A percentile compares a stretch with the other conserved stretches of the same genome.
phyloP scores from a whole-genome alignment of 176 grass and related monocot species.

The Miscanthus lutarioriparius region DNA sequence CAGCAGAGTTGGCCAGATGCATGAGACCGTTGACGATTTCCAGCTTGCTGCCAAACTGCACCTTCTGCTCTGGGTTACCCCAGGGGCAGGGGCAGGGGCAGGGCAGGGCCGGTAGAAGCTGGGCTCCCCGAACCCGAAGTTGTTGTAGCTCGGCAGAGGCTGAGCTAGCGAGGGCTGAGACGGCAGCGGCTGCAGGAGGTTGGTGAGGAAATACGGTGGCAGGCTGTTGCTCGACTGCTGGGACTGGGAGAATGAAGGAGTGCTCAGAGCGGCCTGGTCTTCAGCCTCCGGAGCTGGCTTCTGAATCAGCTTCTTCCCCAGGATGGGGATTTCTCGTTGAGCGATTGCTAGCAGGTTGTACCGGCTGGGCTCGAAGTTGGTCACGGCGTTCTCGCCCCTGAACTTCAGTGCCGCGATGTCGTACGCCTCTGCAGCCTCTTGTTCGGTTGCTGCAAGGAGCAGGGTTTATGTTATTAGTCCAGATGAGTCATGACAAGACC shows the following conservation, averaged over 20 bases:
- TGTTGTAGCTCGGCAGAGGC: conserved; percentile 13
- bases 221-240: conserved; percentile 39
- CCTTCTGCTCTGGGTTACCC: conserved; percentile 47
- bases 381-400: conserved; percentile 78
- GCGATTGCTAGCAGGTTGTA: conserved; percentile 83
- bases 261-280: neutral
- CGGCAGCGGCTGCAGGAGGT: conserved; percentile 44
- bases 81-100: neutral
- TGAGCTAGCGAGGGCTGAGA: conserved; percentile 34
- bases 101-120: conserved; percentile 41
- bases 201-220: conserved; percentile 40
- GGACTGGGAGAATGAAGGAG: conserved; percentile 22
- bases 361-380: conserved; percentile 72
- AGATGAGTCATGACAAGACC: neutral
- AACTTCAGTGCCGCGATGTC: conserved; percentile 93
- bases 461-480: conserved; percentile 12
- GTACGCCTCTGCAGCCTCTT: conserved; percentile 94
- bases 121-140: conserved; percentile 33
- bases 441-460: conserved; percentile 64
- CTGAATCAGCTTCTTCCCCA: conserved; percentile 33
- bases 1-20: conserved; percentile 42
- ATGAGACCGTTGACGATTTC: conserved; percentile 40
- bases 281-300: conserved; percentile 27
- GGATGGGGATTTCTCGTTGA: conserved; percentile 63
- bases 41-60: conserved; percentile 40